Evolutionary conservation across 148 eudicot genomes (phyloP), one percentile per base, ranked within the genome.

Genomic region (Rhododendron simsii): DNA sequence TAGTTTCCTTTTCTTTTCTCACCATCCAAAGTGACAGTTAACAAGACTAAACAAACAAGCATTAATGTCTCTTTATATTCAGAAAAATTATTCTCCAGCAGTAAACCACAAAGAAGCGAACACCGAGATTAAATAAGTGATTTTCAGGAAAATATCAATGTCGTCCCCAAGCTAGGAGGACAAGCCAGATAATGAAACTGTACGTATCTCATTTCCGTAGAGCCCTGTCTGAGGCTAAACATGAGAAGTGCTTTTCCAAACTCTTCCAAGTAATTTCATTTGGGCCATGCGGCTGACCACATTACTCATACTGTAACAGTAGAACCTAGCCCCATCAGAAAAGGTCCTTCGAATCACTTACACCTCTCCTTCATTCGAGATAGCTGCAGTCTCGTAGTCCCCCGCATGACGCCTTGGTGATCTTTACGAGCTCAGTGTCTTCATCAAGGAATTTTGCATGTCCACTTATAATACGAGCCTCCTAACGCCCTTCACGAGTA

Each of bases 381-480:
- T 41, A 41, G 44, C 98, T 87, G 99, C 99, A 75, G 95, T 84
- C 87, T 97, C 98, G 92, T 91, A 97, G n/a, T n/a, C 95, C 98
- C 84, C 98, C 96, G 65, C 96, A 94, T 83, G 99, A 93, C 84
- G 93, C 92, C 87, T 91, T 95, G 86, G 85, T 90, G 81, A 94
- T 95, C 92, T 93, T 95, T 87, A 95, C 96, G 83, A 89, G 90
- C 91, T 95, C 99, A 51, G 98, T 98, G 89, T 96, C 88, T 88
- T 97, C 99, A 82, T 97, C 98, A 75, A 97, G 99, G 87, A 93
- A 91, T 78, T 85, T 97, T 67, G 98, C 96, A 88, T 91, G 94
- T 33, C 93, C 93, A 77, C 87, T 93, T 53, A 97, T 89, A 85
- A 97, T 85, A 88, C 93, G 95, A n/a, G n/a, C 95, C 80, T 95